Base-by-base conservation (phyloP, 176 grass and related monocot species). In the Panicum miliaceum region DNA sequence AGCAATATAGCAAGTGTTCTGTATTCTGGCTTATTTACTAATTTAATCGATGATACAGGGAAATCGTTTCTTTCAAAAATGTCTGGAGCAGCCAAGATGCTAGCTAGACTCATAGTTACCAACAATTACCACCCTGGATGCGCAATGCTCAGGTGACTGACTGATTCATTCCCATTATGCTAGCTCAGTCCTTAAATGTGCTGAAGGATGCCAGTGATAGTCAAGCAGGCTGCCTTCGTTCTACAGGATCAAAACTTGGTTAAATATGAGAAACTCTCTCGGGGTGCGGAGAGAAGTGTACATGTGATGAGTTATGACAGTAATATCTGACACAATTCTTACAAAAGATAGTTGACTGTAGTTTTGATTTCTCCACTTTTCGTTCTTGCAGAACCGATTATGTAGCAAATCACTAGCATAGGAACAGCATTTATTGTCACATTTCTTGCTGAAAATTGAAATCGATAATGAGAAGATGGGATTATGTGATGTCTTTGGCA, bases 11-110 rank as follows among this genome's bases (percentile, higher is more conserved):
- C 23, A 7, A 75, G 3, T 69, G 11, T 80, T 85, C 75, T 27
- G 4, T 74, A 74, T 74, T 40, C 3, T 56, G 59, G n/a, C 42
- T 35, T 79, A 80, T 70, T 90, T 23, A 86, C n/a, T 81, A 19
- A 19, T 85, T 81, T 51, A 36, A 51, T 80, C 54, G 35, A 68
- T 88, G 27, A 54, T 90, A 36, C 86, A 97, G 95, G 90, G 74
- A 51, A 89, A 90, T 77, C 82, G 95, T 32, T 97, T 94, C 87
- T 92, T 94, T 72, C 69, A 93, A 86, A 94, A 92, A 23, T 97
- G 86, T 60, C 75, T 91, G 38, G 81, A 79, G 68, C 63, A 68
- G 47, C 64, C 66, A 88, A 92, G 73, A 71, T 80, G 71, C 27
- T 82, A 75, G 52, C 27, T 70, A 56, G 72, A 56, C 27, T 47